Conservation (phyloP, 352 stramenopile species). For the Phytopythium vexans region DNA sequence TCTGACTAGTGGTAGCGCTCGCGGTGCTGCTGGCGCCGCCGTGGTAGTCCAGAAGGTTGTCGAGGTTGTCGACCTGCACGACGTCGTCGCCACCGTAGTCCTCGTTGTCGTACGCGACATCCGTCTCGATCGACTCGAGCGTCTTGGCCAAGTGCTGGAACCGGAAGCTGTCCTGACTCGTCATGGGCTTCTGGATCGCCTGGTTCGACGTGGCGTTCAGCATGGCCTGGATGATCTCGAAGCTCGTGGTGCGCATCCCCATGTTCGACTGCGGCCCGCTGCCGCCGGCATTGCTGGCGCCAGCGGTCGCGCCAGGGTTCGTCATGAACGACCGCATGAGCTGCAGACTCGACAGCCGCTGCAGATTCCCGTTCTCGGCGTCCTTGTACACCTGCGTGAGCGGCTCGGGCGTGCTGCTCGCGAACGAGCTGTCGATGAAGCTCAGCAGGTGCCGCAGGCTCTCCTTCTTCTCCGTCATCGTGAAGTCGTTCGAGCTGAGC, state of each 20-base stretch:
- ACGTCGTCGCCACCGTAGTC: constrained; percentile 81
- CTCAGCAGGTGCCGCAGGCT: constrained; percentile 76
- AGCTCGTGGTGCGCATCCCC: constrained; percentile 76
- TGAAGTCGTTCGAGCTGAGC: constrained; percentile 79
- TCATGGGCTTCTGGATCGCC: constrained; percentile 86
- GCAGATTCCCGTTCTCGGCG: constrained; percentile 60
- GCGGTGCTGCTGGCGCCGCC: constrained; percentile 21
- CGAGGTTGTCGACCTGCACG: constrained; percentile 81
- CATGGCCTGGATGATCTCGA: constrained; percentile 87
- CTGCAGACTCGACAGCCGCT: constrained; percentile 73
- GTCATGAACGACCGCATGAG: constrained; percentile 78
- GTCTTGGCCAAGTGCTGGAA: constrained; percentile 80
- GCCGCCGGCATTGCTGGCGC: constrained; percentile 2
- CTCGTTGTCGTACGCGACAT: constrained; percentile 81
- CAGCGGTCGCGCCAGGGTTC: constrained; percentile 1
- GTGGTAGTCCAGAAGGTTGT: constrained; percentile 82
- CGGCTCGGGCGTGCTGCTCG: constrained; percentile 64
- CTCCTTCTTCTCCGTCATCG: constrained; percentile 86
- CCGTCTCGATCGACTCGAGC: constrained; percentile 77
- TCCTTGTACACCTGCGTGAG: constrained; percentile 84
- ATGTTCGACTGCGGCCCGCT: constrained; percentile 21
- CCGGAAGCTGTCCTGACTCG: constrained; percentile 81
- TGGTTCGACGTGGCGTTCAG: constrained; percentile 83
- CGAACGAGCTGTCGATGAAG: constrained; percentile 84
- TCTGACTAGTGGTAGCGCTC: constrained; percentile 3